Base-by-base conservation (phyloP, 352 stramenopile genomes). In the Phytophthora nicotianae region DNA sequence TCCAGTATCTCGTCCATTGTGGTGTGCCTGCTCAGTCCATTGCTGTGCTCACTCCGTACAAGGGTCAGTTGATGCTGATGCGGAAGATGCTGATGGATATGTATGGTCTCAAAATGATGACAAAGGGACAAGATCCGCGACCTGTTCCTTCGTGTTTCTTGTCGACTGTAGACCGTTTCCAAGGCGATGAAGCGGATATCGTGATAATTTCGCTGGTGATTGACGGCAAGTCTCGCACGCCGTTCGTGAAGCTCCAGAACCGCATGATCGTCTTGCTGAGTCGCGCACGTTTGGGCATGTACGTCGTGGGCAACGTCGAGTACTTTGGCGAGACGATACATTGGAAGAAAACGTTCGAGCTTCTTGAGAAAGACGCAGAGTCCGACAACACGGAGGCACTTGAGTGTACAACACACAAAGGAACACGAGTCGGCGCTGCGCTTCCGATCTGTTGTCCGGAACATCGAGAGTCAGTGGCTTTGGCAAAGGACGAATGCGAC, bases 121-220 rank as follows among this genome's bases (percentile, higher is more conserved):
- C 62, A 24, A 70, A 65, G 50, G 61, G 62, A 16, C 16, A 46
- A 16, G 59, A 77, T 19, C 42, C 61, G 9, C 59, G 58, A 17
- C 58, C 40, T 8, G 52, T 55, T 9, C 80, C 82, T 8, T 74
- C 80, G 27, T 91, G 83, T 32, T 75, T 75, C 21, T 40, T 97
- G 3, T 95, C 88, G 6, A 97, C 89, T 0, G 86, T 97, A 6
- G 89, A 96, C 68, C 74, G 88, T n/a, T 97, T 96, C 32, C 88
- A 97, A 71, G 89, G 89, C 16, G 89, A 97, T 45, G 89, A 97
- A 74, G 86, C 83, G 11, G 89, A 97, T 60, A 68, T 96, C 32
- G 81, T 96, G n/a, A 88, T 96, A 50, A 76, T 90, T 10, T 95
- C 84, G 19, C 63, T 97, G 19, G 89, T 97, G 42, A 94, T 96